A percentile compares a stretch with the other conserved stretches of the same genome.
These are phyloP conservation scores for Rhododendron molle DNA, from an alignment of 148 eudicot genomes.

Conservation along the genomic window DNA sequence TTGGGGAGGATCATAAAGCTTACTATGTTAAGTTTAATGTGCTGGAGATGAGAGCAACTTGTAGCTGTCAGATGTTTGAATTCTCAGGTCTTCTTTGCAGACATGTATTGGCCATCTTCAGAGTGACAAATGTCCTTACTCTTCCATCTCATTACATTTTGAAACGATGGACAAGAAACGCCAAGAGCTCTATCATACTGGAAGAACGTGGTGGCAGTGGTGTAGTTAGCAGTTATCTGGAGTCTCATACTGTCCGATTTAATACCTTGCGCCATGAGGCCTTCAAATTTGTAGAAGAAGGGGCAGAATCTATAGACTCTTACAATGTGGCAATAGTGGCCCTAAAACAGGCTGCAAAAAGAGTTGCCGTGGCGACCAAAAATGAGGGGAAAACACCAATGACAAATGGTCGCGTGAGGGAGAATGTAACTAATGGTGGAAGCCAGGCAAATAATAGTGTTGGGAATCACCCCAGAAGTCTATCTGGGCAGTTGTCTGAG, in stretches of 20 bases:
- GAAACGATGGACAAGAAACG: constrained; percentile 53
- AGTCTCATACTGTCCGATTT: constrained; percentile 52
- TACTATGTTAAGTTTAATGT: constrained; percentile 52
- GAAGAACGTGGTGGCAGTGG: constrained; percentile 33
- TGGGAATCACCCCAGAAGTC: constrained; percentile 20
- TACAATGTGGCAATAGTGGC: constrained; percentile 43
- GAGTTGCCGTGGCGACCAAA: constrained; percentile 32
- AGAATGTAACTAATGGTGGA: constrained; percentile 15
- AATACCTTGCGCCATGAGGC: constrained; percentile 51
- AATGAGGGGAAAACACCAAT: constrained; percentile 31
- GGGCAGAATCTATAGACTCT: constrained; percentile 40
- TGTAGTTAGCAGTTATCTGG: constrained; percentile 39
- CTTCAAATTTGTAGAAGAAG: constrained; percentile 48
- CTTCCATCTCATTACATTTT: constrained; percentile 49
- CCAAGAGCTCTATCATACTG: constrained; percentile 45
- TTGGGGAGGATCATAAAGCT: constrained; percentile 50
- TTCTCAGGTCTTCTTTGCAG: constrained; percentile 64
- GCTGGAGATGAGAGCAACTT: constrained; percentile 48
- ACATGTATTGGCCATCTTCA: constrained; percentile 54
- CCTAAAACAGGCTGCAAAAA: constrained; percentile 42
- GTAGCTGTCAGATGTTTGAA: constrained; percentile 64
- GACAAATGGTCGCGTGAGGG: constrained; percentile 29
- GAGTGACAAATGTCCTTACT: constrained; percentile 59
- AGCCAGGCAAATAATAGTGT: constrained; percentile 10
- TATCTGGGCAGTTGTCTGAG: constrained; percentile 33